Evolutionary conservation across 768 basidiomycete genomes (phyloP), one percentile per base, ranked within the genome.

Genomic region (Phaeolepiota aurea): DNA sequence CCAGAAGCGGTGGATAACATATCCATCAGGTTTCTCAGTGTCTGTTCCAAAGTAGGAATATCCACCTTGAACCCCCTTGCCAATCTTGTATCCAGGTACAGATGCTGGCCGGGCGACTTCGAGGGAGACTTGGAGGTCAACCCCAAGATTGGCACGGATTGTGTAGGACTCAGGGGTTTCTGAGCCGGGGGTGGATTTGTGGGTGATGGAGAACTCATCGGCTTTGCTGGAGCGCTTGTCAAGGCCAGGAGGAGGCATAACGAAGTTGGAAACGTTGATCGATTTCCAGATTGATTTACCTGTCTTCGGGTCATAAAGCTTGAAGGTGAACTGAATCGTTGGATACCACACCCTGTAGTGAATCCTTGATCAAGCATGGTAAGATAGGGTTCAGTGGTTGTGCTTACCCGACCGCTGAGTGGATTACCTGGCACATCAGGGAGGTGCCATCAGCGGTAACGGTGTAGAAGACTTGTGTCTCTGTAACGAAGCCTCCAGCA

Each of bases 251-350:
- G 80, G 79, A 1, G 87, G 77, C 12, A 79, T 76, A 40, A 73
- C 70, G 54, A 91, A 92, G 59, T 88, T 86, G 54, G 71, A 68
- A 28, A 87, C 86, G 44, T 90, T 91, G 58, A 90, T 56, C 19
- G 88, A 90, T 59, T 86, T 87, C 93, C 93, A 99, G 43, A 66
- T 68, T 34, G 63, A 72, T 52, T 85, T 72, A 42, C 79, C 76
- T 14, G 82, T 88, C 46, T 74, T 71, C 3, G 90, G 82, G 54
- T 96, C 76, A 66, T 76, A 82, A 38, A 86, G 63, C 63, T 92
- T 94, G 79, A 82, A 92, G 3, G 81, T 87, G 60, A 97, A 89
- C 61, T 99, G 94, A 52, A 94, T 82, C 20, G 84, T 88, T 3
- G 96, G 92, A 55, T 87, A 93, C 80, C 93, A 92, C 45, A 97